phyloP scores from a whole-genome alignment of 352 stramenopile genomes.

The Phytophthora colocasiae region DNA sequence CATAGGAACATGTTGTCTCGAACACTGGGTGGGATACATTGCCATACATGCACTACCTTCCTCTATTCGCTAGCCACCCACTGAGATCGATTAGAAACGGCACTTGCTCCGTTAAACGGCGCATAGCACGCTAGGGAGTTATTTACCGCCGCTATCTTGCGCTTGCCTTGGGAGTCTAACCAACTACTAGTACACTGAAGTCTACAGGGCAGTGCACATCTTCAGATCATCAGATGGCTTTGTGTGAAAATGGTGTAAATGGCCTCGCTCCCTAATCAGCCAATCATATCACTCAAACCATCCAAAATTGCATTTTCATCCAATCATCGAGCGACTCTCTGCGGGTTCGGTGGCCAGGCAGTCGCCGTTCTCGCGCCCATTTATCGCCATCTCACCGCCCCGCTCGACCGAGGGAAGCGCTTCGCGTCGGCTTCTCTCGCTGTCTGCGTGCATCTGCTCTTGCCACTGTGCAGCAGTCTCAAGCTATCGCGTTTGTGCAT shows the following conservation, averaged over 20 bases:
- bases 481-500: conserved; percentile 2
- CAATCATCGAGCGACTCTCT: conserved; percentile 24
- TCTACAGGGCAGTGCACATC: conserved; percentile 10
- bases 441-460: conserved; percentile 15
- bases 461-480: not conserved
- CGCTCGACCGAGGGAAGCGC: conserved; percentile 18
- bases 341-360: conserved; percentile 23
- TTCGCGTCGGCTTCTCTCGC: conserved; percentile 15
- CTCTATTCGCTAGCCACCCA: too few species aligned
- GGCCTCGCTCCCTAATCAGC: conserved; percentile 15
- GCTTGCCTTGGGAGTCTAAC: not conserved
- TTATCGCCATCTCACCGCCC: conserved; percentile 26
- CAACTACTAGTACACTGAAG: too few species aligned
- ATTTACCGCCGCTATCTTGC: conserved; percentile 9
- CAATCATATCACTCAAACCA: conserved; percentile 17
- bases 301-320: conserved; percentile 29
- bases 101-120: conserved; percentile 12
- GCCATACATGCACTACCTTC: too few species aligned
- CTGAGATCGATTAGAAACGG: not conserved
- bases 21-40: too few species aligned
- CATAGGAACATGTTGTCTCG: not conserved
- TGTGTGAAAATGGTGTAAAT: conserved; percentile 15
- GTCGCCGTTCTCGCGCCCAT: conserved; percentile 35
- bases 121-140: conserved; percentile 10
- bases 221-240: conserved; percentile 24